Evolutionary conservation across 2,329 filamentous ascomycete species (phyloP).

Genomic region (Phialophora expanda): DNA sequence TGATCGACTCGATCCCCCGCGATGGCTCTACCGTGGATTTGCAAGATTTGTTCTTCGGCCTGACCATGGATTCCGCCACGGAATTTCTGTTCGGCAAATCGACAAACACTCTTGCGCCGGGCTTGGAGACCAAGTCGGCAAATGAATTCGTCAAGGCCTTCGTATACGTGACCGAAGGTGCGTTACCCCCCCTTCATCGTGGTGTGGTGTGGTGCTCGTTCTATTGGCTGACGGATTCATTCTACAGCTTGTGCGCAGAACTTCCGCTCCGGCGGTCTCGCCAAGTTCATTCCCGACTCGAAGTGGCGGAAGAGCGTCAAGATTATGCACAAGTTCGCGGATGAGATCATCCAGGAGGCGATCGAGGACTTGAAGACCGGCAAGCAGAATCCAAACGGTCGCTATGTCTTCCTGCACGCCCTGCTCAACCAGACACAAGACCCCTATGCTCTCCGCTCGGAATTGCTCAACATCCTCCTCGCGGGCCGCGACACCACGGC

Average conservation of each 20-base stretch:
- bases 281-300: constrained; percentile 30
- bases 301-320: constrained; percentile 34
- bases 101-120: constrained; percentile 39
- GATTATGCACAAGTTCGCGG: constrained; percentile 36
- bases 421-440: constrained; percentile 37
- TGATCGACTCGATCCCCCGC: constrained; percentile 64
- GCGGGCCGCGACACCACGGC: constrained; percentile 49
- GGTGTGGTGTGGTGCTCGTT: neutral
- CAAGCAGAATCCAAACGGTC: constrained; percentile 59
- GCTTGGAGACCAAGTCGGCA: constrained; percentile 34
- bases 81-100: constrained; percentile 70
- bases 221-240: constrained; percentile 1
- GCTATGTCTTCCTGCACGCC: constrained; percentile 39
- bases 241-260: constrained; percentile 25
- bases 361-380: constrained; percentile 23
- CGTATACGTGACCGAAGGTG: constrained; percentile 33
- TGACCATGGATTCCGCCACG: constrained; percentile 70
- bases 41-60: constrained; percentile 64
- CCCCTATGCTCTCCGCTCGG: constrained; percentile 33
- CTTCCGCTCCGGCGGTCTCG: constrained; percentile 33
- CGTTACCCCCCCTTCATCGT: neutral
- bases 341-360: constrained; percentile 35
- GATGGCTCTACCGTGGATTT: constrained; percentile 64
- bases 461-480: constrained; percentile 47
- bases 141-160: constrained; percentile 36